These are phyloP conservation scores for Melanopsichium pennsylvanicum DNA, from an alignment of 1,284 basidiomycete species.

Conservation along the genomic window DNA sequence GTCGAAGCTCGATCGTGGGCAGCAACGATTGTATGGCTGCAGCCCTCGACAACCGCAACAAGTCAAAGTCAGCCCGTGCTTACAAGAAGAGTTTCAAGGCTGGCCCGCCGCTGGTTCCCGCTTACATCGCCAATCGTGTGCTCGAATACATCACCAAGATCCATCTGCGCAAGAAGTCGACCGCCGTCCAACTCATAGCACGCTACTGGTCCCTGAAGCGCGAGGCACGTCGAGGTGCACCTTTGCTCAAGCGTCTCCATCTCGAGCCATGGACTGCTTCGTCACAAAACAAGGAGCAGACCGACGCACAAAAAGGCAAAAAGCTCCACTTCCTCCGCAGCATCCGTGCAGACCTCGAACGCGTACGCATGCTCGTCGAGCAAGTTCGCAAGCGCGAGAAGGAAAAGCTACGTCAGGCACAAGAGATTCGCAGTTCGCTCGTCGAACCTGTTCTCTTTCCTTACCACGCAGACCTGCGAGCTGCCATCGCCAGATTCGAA, in stretches of 20 bases:
- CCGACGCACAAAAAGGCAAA: conserved; percentile 72
- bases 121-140: conserved; percentile 74
- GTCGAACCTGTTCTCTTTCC: conserved; percentile 62
- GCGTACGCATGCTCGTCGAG: conserved; percentile 76
- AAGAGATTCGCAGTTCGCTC: conserved; percentile 77
- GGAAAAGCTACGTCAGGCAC: conserved; percentile 79
- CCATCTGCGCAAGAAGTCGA: conserved; percentile 77
- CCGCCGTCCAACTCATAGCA: conserved; percentile 81
- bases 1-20: conserved; percentile 35
- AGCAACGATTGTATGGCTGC: conserved; percentile 15
- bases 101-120: conserved; percentile 70
- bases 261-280: conserved; percentile 96
- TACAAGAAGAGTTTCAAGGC: conserved; percentile 70
- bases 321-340: conserved; percentile 74
- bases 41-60: conserved; percentile 10
- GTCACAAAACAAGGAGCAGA: conserved; percentile 73
- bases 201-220: conserved; percentile 97
- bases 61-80: conserved; percentile 69
- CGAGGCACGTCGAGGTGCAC: conserved; percentile 89
- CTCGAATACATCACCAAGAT: conserved; percentile 79
- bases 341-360: conserved; percentile 80
- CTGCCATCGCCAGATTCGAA: conserved; percentile 24
- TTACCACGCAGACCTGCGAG: conserved; percentile 29
- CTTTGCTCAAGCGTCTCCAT: conserved; percentile 89
- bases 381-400: conserved; percentile 82